Evolutionary conservation across 2,329 filamentous ascomycete species (phyloP), one percentile per base, ranked within the genome.

Genomic region (Penicillium rolfsii): DNA sequence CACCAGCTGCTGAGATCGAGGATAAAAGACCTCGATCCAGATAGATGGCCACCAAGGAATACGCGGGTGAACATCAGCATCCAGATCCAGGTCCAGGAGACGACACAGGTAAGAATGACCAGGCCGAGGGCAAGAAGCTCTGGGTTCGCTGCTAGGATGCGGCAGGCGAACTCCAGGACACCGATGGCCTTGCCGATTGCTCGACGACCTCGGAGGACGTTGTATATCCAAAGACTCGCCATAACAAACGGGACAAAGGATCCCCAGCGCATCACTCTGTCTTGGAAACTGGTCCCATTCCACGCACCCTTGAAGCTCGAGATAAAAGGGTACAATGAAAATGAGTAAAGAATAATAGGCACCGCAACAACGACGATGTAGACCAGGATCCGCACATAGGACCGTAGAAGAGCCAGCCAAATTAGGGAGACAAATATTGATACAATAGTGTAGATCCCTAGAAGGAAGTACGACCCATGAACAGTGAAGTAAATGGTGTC

Each of bases 11-110:
- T 92, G 19, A 90, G 81, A 72, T 92, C 90, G 71, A 98, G 92
- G 70, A 96, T 85, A 77, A 96, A 97, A 45, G 88, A 80, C 62
- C 78, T 80, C 62, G 74, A 71, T 26, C 74, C 74, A 11, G 88
- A 87, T 66, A 94, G 87, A 75, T 93, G 90, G 0, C 95, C 95
- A n/a, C 91, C 92, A 61, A 98, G 87, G 76, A 99, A 99, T 60
- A 98, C 89, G 48, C 93, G 86, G 7, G 93, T 94, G 77, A 99
- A 98, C 93, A 99, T 97, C 69, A 88, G 88, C 67, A 98, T 87
- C 95, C 95, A 99, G 6, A 91, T 77, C 95, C 95, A 99, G 0
- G 93, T 97, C 90, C 93, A 98, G 14, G 87, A 80, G 9, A 97
- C 90, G 46, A 96, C 89, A 28, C 88, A 81, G 6, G 81, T 84